A percentile compares a stretch with the other conserved stretches of the same genome.
phyloP scores from a whole-genome alignment of 2,329 filamentous ascomycete genomes.

The Dactylonectria macrodidyma region DNA sequence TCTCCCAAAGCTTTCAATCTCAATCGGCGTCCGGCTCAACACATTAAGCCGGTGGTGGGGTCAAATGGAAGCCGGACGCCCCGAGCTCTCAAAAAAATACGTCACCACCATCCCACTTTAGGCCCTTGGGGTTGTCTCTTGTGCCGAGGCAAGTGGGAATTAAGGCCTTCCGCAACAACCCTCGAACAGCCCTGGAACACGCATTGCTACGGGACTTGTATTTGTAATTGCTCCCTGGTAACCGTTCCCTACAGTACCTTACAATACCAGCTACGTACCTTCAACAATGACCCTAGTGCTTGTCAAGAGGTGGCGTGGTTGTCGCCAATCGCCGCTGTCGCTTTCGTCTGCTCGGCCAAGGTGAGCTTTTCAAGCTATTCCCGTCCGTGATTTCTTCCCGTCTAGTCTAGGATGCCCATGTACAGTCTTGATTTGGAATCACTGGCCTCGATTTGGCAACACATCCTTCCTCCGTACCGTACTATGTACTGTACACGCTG shows the following conservation, averaged over 20 bases:
- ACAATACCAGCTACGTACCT: too few relatives aligned
- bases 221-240: too few relatives aligned
- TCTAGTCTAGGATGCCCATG: too few relatives aligned
- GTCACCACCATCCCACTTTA: slow-evolving; percentile 40
- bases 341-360: neutral
- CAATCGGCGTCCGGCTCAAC: slow-evolving; percentile 42
- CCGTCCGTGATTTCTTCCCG: neutral
- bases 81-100: slow-evolving; percentile 24
- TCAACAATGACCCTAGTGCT: too few relatives aligned
- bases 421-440: neutral
- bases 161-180: slow-evolving; percentile 2
- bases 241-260: too few relatives aligned
- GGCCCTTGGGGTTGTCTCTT: slow-evolving; percentile 17
- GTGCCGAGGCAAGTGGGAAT: slow-evolving; percentile 42
- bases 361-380: too few relatives aligned
- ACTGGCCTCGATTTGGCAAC: neutral
- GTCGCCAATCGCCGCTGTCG: neutral
- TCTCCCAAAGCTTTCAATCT: neutral
- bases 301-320: neutral
- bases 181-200: neutral
- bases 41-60: slow-evolving; percentile 27
- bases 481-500: too few relatives aligned
- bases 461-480: neutral
- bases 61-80: neutral
- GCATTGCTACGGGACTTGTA: neutral